These are phyloP conservation scores for Pistacia integerrima DNA, from an alignment of 345 rosid species.

Conservation along the genomic window DNA sequence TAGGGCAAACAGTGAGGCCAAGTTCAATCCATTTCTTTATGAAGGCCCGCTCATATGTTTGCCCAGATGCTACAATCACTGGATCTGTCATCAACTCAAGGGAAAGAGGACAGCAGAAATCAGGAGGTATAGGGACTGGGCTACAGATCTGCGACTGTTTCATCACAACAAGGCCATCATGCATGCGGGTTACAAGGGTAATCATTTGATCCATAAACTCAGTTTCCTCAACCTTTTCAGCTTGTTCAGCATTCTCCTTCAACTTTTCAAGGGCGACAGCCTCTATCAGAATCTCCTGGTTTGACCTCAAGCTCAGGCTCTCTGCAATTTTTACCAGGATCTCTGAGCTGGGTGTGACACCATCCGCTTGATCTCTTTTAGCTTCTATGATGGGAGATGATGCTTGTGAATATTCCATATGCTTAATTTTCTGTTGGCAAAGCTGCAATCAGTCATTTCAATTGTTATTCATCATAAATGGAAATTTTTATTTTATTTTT, in stretches of 20 bases:
- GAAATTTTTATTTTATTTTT: not conserved
- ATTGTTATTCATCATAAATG: constrained; percentile 26
- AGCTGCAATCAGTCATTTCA: constrained; percentile 50
- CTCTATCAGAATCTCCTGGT: constrained; percentile 89
- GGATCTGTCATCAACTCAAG: constrained; percentile 98
- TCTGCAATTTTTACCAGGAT: constrained; percentile 71
- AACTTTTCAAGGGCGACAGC: constrained; percentile 93
- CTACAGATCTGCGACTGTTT: constrained; percentile 80
- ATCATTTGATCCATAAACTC: constrained; percentile 76
- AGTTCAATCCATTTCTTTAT: constrained; percentile 92
- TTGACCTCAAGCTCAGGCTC: constrained; percentile 73
- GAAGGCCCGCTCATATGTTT: constrained; percentile 89
- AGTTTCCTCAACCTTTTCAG: constrained; percentile 72
- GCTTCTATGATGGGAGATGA: constrained; percentile 67
- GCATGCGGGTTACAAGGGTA: constrained; percentile 67
- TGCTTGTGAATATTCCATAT: constrained; percentile 52
- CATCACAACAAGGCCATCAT: constrained; percentile 67
- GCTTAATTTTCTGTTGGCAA: constrained; percentile 67
- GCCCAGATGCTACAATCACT: constrained; percentile 92
- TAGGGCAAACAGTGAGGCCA: constrained; percentile 93
- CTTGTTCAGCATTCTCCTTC: constrained; percentile 92
- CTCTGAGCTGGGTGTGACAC: constrained; percentile 63
- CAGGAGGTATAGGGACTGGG: constrained; percentile 86
- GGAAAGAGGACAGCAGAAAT: constrained; percentile 95
- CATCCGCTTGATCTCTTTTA: constrained; percentile 55